A percentile compares a stretch with the other conserved stretches of the same genome.
phyloP scores from a whole-genome alignment of 306 rosid genomes.

The Gastrolobium bilobum region DNA sequence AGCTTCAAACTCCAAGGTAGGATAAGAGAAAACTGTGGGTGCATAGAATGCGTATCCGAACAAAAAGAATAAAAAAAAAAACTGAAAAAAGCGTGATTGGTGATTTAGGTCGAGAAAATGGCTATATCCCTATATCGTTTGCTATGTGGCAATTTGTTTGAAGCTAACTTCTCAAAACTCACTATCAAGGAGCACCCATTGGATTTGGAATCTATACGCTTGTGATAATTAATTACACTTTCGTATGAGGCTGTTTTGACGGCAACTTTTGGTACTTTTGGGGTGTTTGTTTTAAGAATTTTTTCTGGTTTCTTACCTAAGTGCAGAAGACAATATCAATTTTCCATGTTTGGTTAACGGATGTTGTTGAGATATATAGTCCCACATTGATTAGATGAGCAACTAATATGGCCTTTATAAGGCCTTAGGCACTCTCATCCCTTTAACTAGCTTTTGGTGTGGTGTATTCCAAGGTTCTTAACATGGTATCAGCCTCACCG shows the following conservation, averaged over 20 bases:
- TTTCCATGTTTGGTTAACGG: too few species aligned
- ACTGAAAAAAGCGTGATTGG: not conserved
- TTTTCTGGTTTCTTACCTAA: too few species aligned
- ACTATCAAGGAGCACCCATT: constrained; percentile 40
- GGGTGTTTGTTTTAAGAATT: too few species aligned
- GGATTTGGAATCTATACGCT: constrained; percentile 43
- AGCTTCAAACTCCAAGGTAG: too few species aligned
- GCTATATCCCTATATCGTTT: not conserved
- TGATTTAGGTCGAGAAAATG: not conserved
- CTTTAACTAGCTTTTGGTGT: too few species aligned
- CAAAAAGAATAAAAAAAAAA: constrained; percentile 11
- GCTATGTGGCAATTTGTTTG: constrained; percentile 12
- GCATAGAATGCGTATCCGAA: not conserved
- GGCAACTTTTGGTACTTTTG: not conserved
- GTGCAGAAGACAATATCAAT: too few species aligned
- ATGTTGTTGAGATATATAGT: too few species aligned
- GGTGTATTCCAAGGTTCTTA: too few species aligned
- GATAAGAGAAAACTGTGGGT: constrained; percentile 26
- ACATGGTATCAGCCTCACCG: too few species aligned
- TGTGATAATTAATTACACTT: not conserved
- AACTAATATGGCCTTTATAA: too few species aligned
- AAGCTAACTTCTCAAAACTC: not conserved
- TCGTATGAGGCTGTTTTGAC: not conserved
- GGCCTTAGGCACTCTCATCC: too few species aligned
- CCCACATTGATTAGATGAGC: too few species aligned